Evolutionary conservation across 192 early-diverging fungal species (phyloP).

Genomic region (Dissophora globulifera): DNA sequence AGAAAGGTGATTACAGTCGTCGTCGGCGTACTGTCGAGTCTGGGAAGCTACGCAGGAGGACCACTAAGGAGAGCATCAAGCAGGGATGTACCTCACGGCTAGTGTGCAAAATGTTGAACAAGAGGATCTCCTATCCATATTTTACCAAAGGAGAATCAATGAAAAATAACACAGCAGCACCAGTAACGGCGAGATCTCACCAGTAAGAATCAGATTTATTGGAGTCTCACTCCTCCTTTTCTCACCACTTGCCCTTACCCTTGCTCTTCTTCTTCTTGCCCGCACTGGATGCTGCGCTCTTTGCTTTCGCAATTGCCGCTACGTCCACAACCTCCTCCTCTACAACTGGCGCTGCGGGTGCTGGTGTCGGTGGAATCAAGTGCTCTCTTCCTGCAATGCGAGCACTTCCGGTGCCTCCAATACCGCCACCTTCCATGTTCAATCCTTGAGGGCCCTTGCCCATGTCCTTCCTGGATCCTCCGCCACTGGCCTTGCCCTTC

Average conservation of each 20-base stretch:
- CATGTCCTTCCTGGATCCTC: conserved; percentile 53
- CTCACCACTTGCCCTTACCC: conserved; percentile 55
- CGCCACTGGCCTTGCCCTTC: conserved; percentile 66
- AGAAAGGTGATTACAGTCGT: too few relatives aligned
- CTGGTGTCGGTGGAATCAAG: conserved; percentile 16
- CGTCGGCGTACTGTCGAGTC: too few relatives aligned
- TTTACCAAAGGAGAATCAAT: too few relatives aligned
- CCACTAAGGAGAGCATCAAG: too few relatives aligned
- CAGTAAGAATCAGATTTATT: too few relatives aligned
- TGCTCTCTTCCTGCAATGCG: conserved; percentile 65
- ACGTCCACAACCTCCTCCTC: conserved; percentile 22
- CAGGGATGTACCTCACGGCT: too few relatives aligned
- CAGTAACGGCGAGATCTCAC: too few relatives aligned
- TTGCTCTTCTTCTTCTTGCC: conserved; percentile 58
- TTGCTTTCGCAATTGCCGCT: conserved; percentile 29
- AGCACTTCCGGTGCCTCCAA: conserved; percentile 78
- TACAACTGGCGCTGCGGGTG: neutral
- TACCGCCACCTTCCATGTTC: conserved; percentile 71
- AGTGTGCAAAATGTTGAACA: too few relatives aligned
- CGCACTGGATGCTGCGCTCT: conserved; percentile 21
- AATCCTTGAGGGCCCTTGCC: conserved; percentile 72
- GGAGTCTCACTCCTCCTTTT: too few relatives aligned
- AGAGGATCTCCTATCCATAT: too few relatives aligned
- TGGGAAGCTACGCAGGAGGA: too few relatives aligned
- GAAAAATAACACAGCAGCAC: too few relatives aligned